A percentile compares a stretch with the other conserved stretches of the same genome.
Conservation (phyloP, 2,329 filamentous ascomycete genomes). For the Claviceps africana region DNA sequence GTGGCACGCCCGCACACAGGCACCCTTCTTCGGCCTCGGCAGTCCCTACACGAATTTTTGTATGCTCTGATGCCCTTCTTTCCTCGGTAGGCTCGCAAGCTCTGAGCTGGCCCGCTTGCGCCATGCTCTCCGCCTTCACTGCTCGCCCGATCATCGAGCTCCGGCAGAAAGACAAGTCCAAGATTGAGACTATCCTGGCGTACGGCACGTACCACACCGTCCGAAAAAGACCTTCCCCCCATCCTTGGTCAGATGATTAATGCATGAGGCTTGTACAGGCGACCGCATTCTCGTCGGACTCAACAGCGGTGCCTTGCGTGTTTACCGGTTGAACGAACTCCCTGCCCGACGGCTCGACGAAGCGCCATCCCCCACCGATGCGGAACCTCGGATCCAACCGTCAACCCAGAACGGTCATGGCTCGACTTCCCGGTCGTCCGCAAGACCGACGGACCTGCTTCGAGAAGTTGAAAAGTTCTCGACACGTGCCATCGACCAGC, state of each 20-base stretch:
- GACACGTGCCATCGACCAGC: slow-evolving; percentile 75
- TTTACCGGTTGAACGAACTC: slow-evolving; percentile 78
- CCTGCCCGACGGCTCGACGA: slow-evolving; percentile 21
- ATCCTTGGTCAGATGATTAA: neutral
- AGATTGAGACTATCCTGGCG: slow-evolving; percentile 88
- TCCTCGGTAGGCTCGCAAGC: slow-evolving; percentile 16
- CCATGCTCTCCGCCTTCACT: slow-evolving; percentile 95
- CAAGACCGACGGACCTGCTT: slow-evolving; percentile 63
- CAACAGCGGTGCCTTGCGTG: slow-evolving; percentile 73
- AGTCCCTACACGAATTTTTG: neutral
- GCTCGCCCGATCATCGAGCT: slow-evolving; percentile 96
- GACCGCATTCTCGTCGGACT: slow-evolving; percentile 86
- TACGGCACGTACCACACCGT: slow-evolving; percentile 45
- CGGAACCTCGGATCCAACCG: slow-evolving; percentile 15
- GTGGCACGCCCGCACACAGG: neutral
- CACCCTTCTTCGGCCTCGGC: neutral
- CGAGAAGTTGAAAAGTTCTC: slow-evolving; percentile 94
- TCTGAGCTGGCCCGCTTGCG: slow-evolving; percentile 29
- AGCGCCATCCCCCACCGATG: slow-evolving; percentile 13
- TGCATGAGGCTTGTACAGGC: slow-evolving; percentile 30
- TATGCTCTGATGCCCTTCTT: slow-evolving; percentile 9
- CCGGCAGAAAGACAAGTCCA: slow-evolving; percentile 85
- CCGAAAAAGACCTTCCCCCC: neutral
- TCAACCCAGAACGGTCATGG: slow-evolving; percentile 16
- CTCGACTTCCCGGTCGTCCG: slow-evolving; percentile 16